Evolutionary conservation across 208 protist species (phyloP).

Genomic region (Crithidia fasciculata): DNA sequence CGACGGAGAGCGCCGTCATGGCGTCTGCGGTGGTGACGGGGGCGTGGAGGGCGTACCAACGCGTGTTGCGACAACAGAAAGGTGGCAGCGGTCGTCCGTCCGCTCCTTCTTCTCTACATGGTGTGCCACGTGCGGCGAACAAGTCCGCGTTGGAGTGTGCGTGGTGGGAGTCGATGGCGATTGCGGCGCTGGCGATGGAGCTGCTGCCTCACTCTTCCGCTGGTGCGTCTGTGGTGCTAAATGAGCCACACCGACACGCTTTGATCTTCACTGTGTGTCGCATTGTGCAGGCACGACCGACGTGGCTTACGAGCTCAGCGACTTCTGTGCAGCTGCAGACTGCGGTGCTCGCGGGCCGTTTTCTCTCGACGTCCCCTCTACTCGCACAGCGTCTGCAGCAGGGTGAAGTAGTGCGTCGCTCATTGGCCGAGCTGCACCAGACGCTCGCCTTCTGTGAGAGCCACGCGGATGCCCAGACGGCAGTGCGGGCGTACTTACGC

Average conservation of each 20-base stretch:
- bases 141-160: neutral
- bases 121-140: no score
- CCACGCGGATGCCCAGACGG: constrained; percentile 26
- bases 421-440: constrained; percentile 18
- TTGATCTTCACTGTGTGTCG: neutral
- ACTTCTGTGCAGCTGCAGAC: neutral
- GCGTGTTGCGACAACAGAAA: constrained; percentile 10
- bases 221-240: no score
- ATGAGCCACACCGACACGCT: neutral
- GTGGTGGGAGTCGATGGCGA: constrained; percentile 26
- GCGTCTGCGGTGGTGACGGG: constrained; percentile 33
- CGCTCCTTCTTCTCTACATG: neutral
- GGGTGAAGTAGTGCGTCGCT: neutral
- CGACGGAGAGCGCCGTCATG: constrained; percentile 32
- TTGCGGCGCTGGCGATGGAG: constrained; percentile 18
- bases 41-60: constrained; percentile 29
- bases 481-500: constrained; percentile 27
- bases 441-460: constrained; percentile 19
- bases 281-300: constrained; percentile 17
- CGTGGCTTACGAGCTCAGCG: neutral
- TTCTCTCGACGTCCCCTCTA: neutral
- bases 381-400: neutral
- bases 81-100: neutral
- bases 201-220: constrained; percentile 13
- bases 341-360: neutral